phyloP scores from a whole-genome alignment of 2,329 filamentous ascomycete genomes.

The Cladophialophora psammophila region DNA sequence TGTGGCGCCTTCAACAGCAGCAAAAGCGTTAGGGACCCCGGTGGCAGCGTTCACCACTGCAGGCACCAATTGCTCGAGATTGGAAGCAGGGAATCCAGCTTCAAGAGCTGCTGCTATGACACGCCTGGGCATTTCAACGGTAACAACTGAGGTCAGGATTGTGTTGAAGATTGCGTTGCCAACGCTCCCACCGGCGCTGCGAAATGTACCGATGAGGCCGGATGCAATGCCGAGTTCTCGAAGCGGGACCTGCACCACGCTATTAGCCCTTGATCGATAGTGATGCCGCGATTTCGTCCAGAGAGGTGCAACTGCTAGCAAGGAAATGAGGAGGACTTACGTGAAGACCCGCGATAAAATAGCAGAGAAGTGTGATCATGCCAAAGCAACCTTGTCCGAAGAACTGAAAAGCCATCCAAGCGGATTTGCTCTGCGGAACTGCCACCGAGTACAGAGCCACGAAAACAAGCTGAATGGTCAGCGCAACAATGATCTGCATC shows the following conservation, averaged over 20 bases:
- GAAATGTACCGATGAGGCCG: slow-evolving; percentile 28
- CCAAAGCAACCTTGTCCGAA: slow-evolving; percentile 18
- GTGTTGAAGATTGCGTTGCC: slow-evolving; percentile 27
- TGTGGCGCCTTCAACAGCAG: slow-evolving; percentile 15
- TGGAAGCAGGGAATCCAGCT: slow-evolving; percentile 1
- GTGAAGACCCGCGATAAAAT: slow-evolving; percentile 25
- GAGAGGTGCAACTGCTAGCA: too few relatives aligned
- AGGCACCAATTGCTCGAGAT: slow-evolving; percentile 14
- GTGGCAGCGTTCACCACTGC: slow-evolving; percentile 12
- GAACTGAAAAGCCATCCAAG: slow-evolving; percentile 22
- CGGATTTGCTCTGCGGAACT: slow-evolving; percentile 32
- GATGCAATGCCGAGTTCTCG: slow-evolving; percentile 21
- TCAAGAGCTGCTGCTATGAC: slow-evolving; percentile 11
- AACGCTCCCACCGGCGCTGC: slow-evolving; percentile 18
- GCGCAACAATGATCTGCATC: slow-evolving; percentile 17
- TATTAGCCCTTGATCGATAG: background rate
- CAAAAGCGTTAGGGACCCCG: slow-evolving; percentile 20
- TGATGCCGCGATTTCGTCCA: background rate
- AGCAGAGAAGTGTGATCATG: slow-evolving; percentile 17
- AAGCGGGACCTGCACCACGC: slow-evolving; percentile 5
- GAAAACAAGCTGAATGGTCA: slow-evolving; percentile 21
- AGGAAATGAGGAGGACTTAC: background rate
- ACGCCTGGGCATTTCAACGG: slow-evolving; percentile 4
- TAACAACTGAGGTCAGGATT: slow-evolving; percentile 14
- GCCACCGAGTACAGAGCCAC: slow-evolving; percentile 7